These are phyloP conservation scores for Beauveria pseudobassiana DNA, from an alignment of 2,329 filamentous ascomycete genomes.

Conservation along the genomic window DNA sequence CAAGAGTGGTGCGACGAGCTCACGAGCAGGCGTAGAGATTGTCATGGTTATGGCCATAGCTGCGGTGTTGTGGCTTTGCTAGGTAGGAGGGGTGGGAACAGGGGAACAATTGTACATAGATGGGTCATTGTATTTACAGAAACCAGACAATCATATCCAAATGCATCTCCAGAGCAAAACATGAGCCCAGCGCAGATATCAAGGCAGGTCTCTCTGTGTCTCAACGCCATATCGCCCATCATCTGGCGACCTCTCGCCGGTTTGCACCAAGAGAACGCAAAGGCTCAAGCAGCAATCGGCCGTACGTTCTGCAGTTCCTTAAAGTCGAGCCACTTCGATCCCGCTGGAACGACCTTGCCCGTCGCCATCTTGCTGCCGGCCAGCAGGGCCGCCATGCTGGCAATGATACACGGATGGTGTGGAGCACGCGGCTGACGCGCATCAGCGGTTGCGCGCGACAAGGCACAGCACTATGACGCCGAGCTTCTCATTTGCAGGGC, in stretches of 20 bases:
- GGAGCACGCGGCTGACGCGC: constrained; percentile 18
- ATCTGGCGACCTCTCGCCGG: neutral
- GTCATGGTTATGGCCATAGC: neutral
- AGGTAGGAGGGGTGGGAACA: neutral
- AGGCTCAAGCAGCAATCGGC: neutral
- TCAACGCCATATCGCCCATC: neutral
- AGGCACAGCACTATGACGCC: constrained; percentile 21
- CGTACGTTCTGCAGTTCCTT: constrained; percentile 14
- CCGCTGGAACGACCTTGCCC: constrained; percentile 16
- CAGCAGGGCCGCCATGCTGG: constrained; percentile 20
- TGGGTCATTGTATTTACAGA: neutral
- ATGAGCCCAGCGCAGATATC: neutral
- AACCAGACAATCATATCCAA: neutral
- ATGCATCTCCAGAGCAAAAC: neutral
- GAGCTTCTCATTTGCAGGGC: constrained; percentile 20
- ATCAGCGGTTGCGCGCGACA: constrained; percentile 17
- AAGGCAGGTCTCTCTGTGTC: neutral
- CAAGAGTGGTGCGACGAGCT: neutral
- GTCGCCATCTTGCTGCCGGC: constrained; percentile 21
- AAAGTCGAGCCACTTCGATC: constrained; percentile 20
- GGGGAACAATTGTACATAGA: neutral
- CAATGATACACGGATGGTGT: constrained; percentile 24
- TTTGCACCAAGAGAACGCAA: neutral
- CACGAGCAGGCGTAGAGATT: neutral
- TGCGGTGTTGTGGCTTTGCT: neutral